Evolutionary conservation across 306 rosid species (phyloP).

Genomic region (Vigna reflexopilosa): DNA sequence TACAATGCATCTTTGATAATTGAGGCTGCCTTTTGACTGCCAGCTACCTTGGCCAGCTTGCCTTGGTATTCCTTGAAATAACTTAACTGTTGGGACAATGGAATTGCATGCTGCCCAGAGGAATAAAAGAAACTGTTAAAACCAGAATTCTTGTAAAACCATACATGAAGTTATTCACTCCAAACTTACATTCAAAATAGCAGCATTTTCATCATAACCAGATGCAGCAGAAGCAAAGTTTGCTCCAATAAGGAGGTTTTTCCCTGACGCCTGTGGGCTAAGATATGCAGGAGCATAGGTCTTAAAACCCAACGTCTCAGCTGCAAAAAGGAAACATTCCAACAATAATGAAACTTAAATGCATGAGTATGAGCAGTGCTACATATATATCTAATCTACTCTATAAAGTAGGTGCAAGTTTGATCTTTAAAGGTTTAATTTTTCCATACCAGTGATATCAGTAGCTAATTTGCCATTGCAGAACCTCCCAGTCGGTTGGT

Average conservation of each 20-base stretch:
- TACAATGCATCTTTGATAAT: constrained; percentile 76
- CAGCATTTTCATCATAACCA: constrained; percentile 91
- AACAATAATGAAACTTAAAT: constrained; percentile 41
- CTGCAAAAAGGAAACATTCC: constrained; percentile 50
- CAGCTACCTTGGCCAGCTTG: constrained; percentile 83
- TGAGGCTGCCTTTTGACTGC: constrained; percentile 70
- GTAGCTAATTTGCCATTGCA: constrained; percentile 96
- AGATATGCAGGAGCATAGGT: constrained; percentile 81
- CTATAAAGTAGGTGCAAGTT: not conserved
- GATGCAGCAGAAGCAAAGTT: constrained; percentile 99
- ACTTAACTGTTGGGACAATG: constrained; percentile 75
- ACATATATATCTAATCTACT: not conserved
- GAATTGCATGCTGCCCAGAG: constrained; percentile 82
- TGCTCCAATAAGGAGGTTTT: constrained; percentile 86
- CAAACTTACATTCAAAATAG: constrained; percentile 64
- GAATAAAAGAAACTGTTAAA: not conserved
- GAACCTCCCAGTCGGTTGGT: constrained; percentile 93
- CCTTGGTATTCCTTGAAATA: constrained; percentile 83
- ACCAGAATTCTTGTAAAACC: constrained; percentile 3
- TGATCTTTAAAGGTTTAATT: not conserved
- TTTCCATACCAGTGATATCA: constrained; percentile 78
- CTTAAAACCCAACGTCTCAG: constrained; percentile 84
- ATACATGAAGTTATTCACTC: not conserved
- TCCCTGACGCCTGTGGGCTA: constrained; percentile 95
- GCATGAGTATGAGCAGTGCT: not conserved